Conservation (phyloP, 2,329 filamentous ascomycete species). For the Fusarium goolgardi region DNA sequence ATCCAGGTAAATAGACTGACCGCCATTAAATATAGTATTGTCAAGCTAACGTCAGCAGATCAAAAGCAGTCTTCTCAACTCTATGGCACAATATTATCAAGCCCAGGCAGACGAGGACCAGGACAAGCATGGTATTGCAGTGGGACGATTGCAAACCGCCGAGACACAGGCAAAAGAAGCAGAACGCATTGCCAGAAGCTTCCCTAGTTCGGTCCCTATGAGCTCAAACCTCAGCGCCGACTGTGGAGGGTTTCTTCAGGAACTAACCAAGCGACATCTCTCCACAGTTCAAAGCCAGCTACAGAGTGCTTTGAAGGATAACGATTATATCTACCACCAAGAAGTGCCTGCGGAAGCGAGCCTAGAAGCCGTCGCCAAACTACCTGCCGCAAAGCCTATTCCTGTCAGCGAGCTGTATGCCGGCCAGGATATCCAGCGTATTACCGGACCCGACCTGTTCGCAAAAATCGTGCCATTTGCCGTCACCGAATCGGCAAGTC, state of each 20-base stretch:
- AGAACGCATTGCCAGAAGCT: slow-evolving; percentile 77
- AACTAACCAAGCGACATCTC: slow-evolving; percentile 85
- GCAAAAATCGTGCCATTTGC: slow-evolving; percentile 95
- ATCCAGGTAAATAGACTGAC: slow-evolving; percentile 68
- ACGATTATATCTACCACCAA: slow-evolving; percentile 98
- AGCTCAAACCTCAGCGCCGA: slow-evolving; percentile 88
- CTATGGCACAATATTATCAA: slow-evolving; percentile 93
- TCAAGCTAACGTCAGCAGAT: slow-evolving; percentile 57
- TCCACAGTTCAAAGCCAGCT: slow-evolving; percentile 85
- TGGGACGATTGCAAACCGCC: slow-evolving; percentile 84
- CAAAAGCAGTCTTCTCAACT: slow-evolving; percentile 85
- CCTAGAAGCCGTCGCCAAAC: slow-evolving; percentile 83
- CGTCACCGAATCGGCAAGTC: slow-evolving; percentile 94
- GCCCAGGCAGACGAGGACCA: slow-evolving; percentile 90
- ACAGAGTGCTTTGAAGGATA: slow-evolving; percentile 83
- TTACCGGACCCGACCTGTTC: slow-evolving; percentile 97
- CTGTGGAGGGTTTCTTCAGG: slow-evolving; percentile 77
- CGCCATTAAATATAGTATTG: neutral
- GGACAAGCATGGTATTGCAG: slow-evolving; percentile 85
- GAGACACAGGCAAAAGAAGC: slow-evolving; percentile 84
- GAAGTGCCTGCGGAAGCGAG: slow-evolving; percentile 87
- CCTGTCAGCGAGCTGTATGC: slow-evolving; percentile 97
- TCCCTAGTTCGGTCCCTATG: slow-evolving; percentile 81
- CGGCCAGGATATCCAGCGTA: slow-evolving; percentile 95
- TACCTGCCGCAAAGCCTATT: slow-evolving; percentile 96